Percentiles rank a stretch among this genome's conserved stretches.
Evolutionary conservation across 805 yeast genomes (phyloP).

Genomic region (Wickerhamiella sergipiensis): DNA sequence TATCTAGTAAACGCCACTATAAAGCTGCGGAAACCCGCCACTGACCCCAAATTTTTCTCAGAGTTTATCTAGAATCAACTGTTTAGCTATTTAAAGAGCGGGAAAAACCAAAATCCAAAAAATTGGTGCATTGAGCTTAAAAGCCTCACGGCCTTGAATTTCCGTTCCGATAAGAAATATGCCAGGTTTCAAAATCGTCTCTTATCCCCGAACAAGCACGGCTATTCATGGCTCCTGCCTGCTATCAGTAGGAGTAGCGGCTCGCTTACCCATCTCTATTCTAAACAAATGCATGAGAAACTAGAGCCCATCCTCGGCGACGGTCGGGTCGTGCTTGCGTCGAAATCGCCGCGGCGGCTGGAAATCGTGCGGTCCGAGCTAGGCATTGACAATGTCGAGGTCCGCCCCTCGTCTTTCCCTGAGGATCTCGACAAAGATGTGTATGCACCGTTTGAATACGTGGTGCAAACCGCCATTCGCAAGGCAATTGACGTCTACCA

Average conservation of each 20-base stretch:
- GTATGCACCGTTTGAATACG: conserved; percentile 46
- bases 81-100: too few species aligned
- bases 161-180: too few species aligned
- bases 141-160: too few species aligned
- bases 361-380: conserved; percentile 47
- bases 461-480: conserved; percentile 48
- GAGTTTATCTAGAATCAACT: too few species aligned
- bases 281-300: background rate
- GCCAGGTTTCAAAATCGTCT: too few species aligned
- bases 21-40: too few species aligned
- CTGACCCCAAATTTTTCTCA: too few species aligned
- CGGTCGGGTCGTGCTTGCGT: conserved; percentile 48
- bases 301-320: background rate
- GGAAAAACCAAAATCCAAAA: too few species aligned
- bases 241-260: too few species aligned
- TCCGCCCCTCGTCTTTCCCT: conserved; percentile 55
- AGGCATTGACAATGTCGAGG: conserved; percentile 25
- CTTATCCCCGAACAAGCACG: too few species aligned
- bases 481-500: conserved; percentile 53
- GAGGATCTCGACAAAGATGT: conserved; percentile 55
- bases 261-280: background rate
- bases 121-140: too few species aligned
- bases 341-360: conserved; percentile 68
- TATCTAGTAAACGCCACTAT: background rate
- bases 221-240: too few species aligned